Conservation (phyloP, 371 early-diverging fungal species). For the Smittium mucronatum region DNA sequence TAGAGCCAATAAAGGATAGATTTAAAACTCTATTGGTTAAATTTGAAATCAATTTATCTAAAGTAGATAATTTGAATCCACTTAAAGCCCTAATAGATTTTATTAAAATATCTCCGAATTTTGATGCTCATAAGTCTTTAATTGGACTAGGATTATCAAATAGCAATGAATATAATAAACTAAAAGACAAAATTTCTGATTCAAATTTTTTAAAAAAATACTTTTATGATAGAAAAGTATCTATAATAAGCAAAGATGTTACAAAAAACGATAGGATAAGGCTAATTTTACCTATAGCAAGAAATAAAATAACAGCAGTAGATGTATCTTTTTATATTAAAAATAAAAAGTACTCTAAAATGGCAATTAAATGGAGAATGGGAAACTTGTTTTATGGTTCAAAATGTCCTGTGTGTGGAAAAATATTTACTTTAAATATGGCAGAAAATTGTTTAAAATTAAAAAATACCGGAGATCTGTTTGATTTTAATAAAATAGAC, state of each 20-base stretch:
- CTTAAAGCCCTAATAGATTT: no score
- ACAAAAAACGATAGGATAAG: background rate
- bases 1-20: slow-evolving; percentile 1
- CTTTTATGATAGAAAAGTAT: background rate
- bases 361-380: background rate
- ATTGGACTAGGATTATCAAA: no score
- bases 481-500: background rate
- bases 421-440: background rate
- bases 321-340: slow-evolving; percentile 7
- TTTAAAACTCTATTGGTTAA: background rate
- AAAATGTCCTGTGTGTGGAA: background rate
- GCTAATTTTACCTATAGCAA: background rate
- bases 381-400: background rate
- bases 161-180: no score
- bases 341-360: background rate
- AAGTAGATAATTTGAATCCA: no score
- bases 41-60: background rate
- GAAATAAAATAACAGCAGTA: background rate
- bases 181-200: no score
- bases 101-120: no score
- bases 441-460: background rate
- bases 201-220: background rate
- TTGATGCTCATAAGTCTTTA: no score
- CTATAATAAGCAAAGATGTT: background rate
- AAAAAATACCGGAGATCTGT: background rate